Base-by-base conservation (phyloP, 2,329 filamentous ascomycete species). In the Botrytis tulipae region DNA sequence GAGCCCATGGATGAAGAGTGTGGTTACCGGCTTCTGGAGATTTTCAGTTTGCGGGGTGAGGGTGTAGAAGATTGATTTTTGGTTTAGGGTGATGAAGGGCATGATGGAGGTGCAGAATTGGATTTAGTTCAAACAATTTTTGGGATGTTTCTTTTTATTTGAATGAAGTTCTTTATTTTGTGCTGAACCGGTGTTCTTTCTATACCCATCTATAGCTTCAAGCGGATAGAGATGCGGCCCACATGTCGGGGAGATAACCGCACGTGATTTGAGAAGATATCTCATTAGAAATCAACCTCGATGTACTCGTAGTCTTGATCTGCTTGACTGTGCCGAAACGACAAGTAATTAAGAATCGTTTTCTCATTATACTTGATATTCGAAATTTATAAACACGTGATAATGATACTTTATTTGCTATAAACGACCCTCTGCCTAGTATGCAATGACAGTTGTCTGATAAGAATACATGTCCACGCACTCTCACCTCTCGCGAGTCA, bases 61-160 rank as follows among this genome's bases (percentile, higher is more conserved):
- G 22, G 62, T 68, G 44, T 72, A 68, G 42, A 72, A 72, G 22
- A 72, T 68, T 25, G 71, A 69, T 61, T 72, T 72, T 8, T n/a
- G 40, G n/a, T 72, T 72, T 14, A 72, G 7, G 16, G n/a, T 29
- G 37, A 18, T n/a, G 32, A 44, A 59, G 20, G 71, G 71, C 71
- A 72, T 72, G 10, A 16, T 59, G 35, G 9, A 20, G 12, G 5
- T 54, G 18, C 9, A 20, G 14, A 1, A 1, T 29, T 57, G 16
- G 48, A 29, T 22, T 18, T 14, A 18, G 8, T 54, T 9, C 10
- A 14, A 5, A 2, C 22, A 1, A 42, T 57, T n/a, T 7, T 32
- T 4, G 1, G 16, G 14, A 25, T 18, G 7, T 35, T 66, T 40
- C 37, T 18, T 18, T 16, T 40, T 10, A 6, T n/a, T 51, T 32